phyloP scores from a whole-genome alignment of 176 grass and related monocot species.

The Puccinellia tenuiflora region DNA sequence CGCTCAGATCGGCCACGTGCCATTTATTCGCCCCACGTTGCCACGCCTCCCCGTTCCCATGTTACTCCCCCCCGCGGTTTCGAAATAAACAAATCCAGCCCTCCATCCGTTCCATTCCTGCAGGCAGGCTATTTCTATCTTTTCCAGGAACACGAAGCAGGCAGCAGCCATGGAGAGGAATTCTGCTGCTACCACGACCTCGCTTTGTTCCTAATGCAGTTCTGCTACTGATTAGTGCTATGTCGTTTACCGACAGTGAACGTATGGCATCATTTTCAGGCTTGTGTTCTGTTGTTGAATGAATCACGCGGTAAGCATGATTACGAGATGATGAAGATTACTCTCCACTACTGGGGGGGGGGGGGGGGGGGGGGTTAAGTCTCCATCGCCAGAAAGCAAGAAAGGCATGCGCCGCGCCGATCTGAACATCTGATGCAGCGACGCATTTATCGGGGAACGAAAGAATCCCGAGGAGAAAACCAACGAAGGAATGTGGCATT shows the following conservation, averaged over 20 bases:
- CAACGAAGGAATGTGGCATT: conserved; percentile 21
- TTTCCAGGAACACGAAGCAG: not conserved
- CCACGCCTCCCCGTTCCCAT: conserved; percentile 37
- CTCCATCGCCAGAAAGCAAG: not conserved
- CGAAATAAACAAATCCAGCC: conserved; percentile 4
- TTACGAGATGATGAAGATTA: conserved; percentile 4
- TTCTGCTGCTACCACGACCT: not conserved
- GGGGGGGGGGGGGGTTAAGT: no score
- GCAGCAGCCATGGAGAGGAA: not conserved
- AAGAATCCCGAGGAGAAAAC: conserved; percentile 14
- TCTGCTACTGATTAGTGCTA: not conserved
- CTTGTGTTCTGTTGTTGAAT: not conserved
- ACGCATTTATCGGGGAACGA: conserved; percentile 21
- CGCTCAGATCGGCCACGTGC: conserved; percentile 40
- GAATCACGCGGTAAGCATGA: conserved; percentile 26
- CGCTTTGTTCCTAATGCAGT: not conserved
- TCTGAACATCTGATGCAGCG: not conserved
- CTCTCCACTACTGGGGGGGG: no score
- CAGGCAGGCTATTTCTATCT: not conserved
- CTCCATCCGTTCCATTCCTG: not conserved
- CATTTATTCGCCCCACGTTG: conserved; percentile 24
- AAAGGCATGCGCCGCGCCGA: not conserved
- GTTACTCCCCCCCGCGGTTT: conserved; percentile 3
- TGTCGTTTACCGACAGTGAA: no score
- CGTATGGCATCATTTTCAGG: not conserved